These are phyloP conservation scores for Pinus taeda DNA, from an alignment of 75 land plant species.

Conservation along the genomic window DNA sequence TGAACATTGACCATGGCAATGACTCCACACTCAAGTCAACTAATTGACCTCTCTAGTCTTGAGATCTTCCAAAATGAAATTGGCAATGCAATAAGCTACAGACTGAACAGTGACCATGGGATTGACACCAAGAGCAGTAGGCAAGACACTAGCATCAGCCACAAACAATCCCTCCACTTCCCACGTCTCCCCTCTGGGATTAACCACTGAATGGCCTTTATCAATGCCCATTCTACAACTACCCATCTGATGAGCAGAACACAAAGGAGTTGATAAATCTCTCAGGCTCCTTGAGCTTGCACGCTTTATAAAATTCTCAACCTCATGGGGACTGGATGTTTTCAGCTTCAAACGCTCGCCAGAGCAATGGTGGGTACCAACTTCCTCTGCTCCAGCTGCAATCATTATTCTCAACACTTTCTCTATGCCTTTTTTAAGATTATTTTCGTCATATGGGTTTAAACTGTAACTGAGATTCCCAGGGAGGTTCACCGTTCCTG, in stretches of 20 bases:
- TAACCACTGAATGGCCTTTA: constrained; percentile 42
- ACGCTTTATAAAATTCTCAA: constrained; percentile 50
- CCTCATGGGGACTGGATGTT: constrained; percentile 25
- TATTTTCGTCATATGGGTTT: constrained; percentile 31
- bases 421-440: constrained; percentile 45
- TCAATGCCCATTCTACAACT: constrained; percentile 76
- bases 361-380: constrained; percentile 55
- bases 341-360: constrained; percentile 48
- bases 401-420: constrained; percentile 53
- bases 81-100: constrained; percentile 68
- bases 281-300: constrained; percentile 27
- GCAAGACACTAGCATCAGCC: constrained; percentile 72
- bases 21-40: constrained; percentile 28
- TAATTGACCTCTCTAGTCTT: too few species aligned
- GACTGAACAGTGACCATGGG: constrained; percentile 92
- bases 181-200: constrained; percentile 67
- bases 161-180: constrained; percentile 73
- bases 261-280: constrained; percentile 36
- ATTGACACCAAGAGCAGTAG: constrained; percentile 79
- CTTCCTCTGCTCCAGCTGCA: constrained; percentile 78
- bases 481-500: constrained; percentile 35
- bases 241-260: constrained; percentile 91
- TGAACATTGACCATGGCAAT: constrained; percentile 92
- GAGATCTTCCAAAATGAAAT: too few species aligned
- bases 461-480: constrained; percentile 27